Evolutionary conservation across 495 filamentous ascomycete genomes (phyloP).

Genomic region (Evernia prunastri): DNA sequence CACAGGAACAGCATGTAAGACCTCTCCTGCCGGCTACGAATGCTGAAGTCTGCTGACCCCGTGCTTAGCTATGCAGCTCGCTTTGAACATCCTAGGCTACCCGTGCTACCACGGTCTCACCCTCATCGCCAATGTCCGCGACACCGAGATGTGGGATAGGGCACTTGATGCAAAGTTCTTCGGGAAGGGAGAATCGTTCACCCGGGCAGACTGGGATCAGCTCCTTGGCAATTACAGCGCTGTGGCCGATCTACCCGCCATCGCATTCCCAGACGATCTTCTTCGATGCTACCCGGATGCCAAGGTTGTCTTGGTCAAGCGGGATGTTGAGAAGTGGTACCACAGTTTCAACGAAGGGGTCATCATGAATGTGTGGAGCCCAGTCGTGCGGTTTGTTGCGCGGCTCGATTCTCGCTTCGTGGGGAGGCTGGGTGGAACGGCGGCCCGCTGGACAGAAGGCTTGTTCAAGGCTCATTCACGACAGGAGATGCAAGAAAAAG

Average conservation of each 20-base stretch:
- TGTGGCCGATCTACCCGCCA: neutral
- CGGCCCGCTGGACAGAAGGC: neutral
- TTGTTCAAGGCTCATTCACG: neutral
- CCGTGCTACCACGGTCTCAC: constrained; percentile 22
- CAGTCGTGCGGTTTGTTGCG: neutral
- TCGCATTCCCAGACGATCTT: neutral
- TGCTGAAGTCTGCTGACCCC: neutral
- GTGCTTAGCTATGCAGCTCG: constrained; percentile 25
- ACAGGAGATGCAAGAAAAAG: neutral
- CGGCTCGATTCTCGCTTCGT: neutral
- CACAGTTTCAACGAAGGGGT: neutral
- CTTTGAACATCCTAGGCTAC: constrained; percentile 24
- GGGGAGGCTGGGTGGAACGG: neutral
- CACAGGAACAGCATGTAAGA: neutral
- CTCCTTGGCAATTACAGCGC: constrained; percentile 32
- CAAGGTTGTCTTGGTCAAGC: neutral
- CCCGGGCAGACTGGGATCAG: constrained; percentile 48
- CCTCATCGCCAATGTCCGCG: constrained; percentile 27
- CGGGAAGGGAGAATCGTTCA: constrained; percentile 35
- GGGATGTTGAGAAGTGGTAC: neutral
- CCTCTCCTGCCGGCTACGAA: too few species aligned
- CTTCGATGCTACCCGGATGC: neutral
- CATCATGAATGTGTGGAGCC: neutral
- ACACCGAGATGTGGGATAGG: constrained; percentile 44
- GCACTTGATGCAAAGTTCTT: constrained; percentile 48